Conservation (phyloP, 2,329 filamentous ascomycete genomes). For the Dothidotthia symphoricarpi region DNA sequence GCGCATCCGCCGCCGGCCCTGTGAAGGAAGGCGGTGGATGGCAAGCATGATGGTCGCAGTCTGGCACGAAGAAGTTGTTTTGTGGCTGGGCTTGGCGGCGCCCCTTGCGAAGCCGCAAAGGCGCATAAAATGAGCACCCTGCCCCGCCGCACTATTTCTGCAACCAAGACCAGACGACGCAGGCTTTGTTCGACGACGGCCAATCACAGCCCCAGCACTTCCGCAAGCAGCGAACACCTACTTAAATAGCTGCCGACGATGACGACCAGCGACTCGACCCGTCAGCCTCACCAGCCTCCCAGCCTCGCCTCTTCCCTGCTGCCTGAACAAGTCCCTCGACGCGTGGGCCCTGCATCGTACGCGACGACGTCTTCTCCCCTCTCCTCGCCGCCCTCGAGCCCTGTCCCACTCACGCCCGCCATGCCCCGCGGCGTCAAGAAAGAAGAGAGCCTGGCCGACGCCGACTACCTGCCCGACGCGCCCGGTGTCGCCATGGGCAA, state of each 20-base stretch:
- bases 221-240: too few species aligned
- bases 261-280: too few species aligned
- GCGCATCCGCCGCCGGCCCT: slow-evolving; percentile 4
- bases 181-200: too few species aligned
- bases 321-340: too few species aligned
- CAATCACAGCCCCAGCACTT: too few species aligned
- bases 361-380: slow-evolving; percentile 23
- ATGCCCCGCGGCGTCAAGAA: slow-evolving; percentile 32
- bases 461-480: slow-evolving; percentile 39
- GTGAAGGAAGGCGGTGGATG: slow-evolving; percentile 3
- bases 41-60: slow-evolving; percentile 8
- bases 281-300: too few species aligned
- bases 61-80: slow-evolving; percentile 4
- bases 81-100: slow-evolving; percentile 9
- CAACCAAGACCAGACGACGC: too few species aligned
- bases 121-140: too few species aligned
- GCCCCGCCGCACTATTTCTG: too few species aligned
- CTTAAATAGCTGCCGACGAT: too few species aligned
- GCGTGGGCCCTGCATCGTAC: too few species aligned
- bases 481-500: slow-evolving; percentile 25
- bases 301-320: too few species aligned
- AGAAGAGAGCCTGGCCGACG: slow-evolving; percentile 35
- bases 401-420: slow-evolving; percentile 12
- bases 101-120: slow-evolving; percentile 1
- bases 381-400: slow-evolving; percentile 20